Conservation (phyloP, 495 filamentous ascomycete genomes). For the Staphylotrichum tortipilum region DNA sequence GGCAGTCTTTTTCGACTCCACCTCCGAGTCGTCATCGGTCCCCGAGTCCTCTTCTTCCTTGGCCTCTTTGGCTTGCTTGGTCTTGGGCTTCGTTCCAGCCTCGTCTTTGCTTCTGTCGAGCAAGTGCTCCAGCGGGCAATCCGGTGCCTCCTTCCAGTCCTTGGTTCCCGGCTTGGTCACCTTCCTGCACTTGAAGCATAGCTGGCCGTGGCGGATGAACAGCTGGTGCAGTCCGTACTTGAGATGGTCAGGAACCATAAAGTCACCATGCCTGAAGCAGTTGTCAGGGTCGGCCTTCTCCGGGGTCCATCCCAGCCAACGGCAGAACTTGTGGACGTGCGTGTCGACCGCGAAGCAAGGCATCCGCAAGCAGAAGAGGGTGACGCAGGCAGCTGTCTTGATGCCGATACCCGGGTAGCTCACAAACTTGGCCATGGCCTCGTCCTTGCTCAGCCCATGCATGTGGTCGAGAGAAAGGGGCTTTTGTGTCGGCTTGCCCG, state of each 20-base stretch:
- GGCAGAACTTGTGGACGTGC: constrained; percentile 71
- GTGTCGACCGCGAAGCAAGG: constrained; percentile 83
- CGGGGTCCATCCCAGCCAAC: constrained; percentile 79
- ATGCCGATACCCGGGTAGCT: constrained; percentile 79
- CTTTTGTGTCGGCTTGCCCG: constrained; percentile 5
- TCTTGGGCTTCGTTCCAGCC: neutral
- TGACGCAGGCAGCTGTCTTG: constrained; percentile 84
- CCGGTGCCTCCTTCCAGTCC: constrained; percentile 31
- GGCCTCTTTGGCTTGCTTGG: neutral
- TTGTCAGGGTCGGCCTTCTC: constrained; percentile 55
- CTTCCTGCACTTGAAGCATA: constrained; percentile 69
- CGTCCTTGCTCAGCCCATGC: constrained; percentile 53
- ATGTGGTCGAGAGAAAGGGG: constrained; percentile 65
- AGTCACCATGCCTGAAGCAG: constrained; percentile 73
- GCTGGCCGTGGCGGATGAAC: constrained; percentile 77
- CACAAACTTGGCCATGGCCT: constrained; percentile 64
- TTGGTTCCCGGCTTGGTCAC: constrained; percentile 36
- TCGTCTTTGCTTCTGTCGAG: constrained; percentile 25
- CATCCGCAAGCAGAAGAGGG: constrained; percentile 68
- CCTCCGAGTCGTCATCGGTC: neutral
- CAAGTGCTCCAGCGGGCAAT: constrained; percentile 44
- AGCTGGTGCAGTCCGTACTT: constrained; percentile 88
- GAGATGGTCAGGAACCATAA: constrained; percentile 68
- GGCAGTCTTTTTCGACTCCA: neutral
- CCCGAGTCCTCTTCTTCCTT: neutral